These are phyloP conservation scores for Trichosporon ovoides DNA, from an alignment of 1,284 basidiomycete species.

Conservation along the genomic window DNA sequence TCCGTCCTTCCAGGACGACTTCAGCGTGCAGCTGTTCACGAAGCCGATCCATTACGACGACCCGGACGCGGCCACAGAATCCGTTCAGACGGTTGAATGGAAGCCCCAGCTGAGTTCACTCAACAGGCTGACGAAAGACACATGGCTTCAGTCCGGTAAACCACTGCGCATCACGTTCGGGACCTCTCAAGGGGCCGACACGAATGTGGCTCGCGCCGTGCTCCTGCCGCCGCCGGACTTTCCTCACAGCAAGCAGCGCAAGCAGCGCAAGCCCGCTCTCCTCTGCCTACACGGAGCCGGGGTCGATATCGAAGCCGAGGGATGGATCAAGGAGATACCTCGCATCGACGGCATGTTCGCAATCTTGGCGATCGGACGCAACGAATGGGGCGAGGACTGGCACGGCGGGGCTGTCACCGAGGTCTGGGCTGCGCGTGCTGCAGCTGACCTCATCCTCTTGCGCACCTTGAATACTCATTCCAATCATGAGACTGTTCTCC, in stretches of 20 bases:
- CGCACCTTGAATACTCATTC: background rate
- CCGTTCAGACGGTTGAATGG: background rate
- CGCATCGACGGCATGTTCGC: constrained; percentile 30
- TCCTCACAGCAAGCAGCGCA: background rate
- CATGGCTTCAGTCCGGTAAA: background rate
- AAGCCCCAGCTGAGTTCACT: background rate
- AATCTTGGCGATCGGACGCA: constrained; percentile 41
- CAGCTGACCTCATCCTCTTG: constrained; percentile 5
- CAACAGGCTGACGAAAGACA: background rate
- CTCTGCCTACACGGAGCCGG: constrained; percentile 47
- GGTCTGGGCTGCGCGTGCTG: constrained; percentile 37
- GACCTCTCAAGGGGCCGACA: background rate
- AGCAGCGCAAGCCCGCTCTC: constrained; percentile 28
- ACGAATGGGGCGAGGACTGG: constrained; percentile 49
- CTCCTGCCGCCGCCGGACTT: background rate
- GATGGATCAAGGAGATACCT: constrained; percentile 33
- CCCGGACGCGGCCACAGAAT: background rate
- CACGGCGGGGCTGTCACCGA: constrained; percentile 43
- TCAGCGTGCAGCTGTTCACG: background rate
- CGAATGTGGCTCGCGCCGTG: background rate
- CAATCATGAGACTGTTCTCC: constrained; percentile 43
- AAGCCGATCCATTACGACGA: background rate
- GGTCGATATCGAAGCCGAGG: constrained; percentile 25
- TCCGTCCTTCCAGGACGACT: background rate
- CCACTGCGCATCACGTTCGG: constrained; percentile 1